Percentiles rank a stretch among this genome's conserved stretches.
Conservation (phyloP, 2,329 filamentous ascomycete species). For the Phialophora verrucosa region DNA sequence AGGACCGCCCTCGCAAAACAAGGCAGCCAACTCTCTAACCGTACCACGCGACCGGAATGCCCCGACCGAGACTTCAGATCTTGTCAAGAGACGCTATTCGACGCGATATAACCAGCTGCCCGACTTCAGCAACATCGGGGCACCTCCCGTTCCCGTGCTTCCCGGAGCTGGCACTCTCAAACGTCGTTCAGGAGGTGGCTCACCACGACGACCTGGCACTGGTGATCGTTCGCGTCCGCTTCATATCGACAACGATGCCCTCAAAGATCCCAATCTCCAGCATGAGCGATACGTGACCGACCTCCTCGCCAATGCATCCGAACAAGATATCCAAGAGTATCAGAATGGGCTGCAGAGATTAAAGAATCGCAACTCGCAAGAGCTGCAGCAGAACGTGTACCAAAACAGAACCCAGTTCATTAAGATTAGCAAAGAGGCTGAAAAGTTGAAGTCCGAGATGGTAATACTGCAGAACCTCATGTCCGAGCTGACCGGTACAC, state of each 20-base stretch:
- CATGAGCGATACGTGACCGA: slow-evolving; percentile 74
- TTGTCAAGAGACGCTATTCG: slow-evolving; percentile 94
- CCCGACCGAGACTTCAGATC: slow-evolving; percentile 65
- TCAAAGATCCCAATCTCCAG: slow-evolving; percentile 78
- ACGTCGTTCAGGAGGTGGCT: slow-evolving; percentile 50
- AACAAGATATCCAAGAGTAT: slow-evolving; percentile 83
- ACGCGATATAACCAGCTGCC: slow-evolving; percentile 84
- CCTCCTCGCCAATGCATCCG: slow-evolving; percentile 81
- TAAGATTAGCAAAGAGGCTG: slow-evolving; percentile 98
- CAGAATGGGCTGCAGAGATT: slow-evolving; percentile 76
- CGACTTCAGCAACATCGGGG: slow-evolving; percentile 69
- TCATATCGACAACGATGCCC: slow-evolving; percentile 73
- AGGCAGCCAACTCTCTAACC: slow-evolving; percentile 46
- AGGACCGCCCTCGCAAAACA: slow-evolving; percentile 43
- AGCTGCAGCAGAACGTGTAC: slow-evolving; percentile 93
- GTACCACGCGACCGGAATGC: slow-evolving; percentile 45
- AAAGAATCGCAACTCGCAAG: slow-evolving; percentile 76
- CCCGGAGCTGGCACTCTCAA: slow-evolving; percentile 59
- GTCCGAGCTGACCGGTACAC: slow-evolving; percentile 83
- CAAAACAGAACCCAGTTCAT: slow-evolving; percentile 98
- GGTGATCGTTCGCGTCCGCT: slow-evolving; percentile 62
- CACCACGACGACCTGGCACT: slow-evolving; percentile 61
- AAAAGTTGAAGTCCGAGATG: slow-evolving; percentile 97
- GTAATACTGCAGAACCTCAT: slow-evolving; percentile 85
- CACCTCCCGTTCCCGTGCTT: slow-evolving; percentile 70